A percentile compares a stretch with the other conserved stretches of the same genome.
Conservation (phyloP, 495 filamentous ascomycete genomes). For the Tuber indicum region DNA sequence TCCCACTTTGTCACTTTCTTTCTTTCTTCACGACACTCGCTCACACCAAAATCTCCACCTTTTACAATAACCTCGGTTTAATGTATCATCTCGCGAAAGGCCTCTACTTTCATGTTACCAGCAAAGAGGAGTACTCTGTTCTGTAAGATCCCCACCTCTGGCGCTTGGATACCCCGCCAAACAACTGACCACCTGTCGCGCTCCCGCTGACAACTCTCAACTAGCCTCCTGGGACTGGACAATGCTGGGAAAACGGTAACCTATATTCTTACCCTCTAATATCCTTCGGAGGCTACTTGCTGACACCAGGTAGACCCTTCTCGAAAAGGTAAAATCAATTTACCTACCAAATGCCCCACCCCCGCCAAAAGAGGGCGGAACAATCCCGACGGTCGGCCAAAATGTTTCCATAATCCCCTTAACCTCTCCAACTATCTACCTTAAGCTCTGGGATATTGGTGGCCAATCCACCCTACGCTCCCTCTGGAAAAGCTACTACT, state of each 20-base stretch:
- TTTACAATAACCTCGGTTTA: constrained; percentile 4
- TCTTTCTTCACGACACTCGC: background rate
- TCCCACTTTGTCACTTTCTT: background rate
- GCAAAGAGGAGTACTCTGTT: constrained; percentile 98
- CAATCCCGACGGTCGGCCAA: constrained; percentile 94
- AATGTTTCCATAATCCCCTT: constrained; percentile 86
- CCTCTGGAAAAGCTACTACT: constrained; percentile 94
- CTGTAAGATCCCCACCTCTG: constrained; percentile 46
- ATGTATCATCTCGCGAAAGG: constrained; percentile 99
- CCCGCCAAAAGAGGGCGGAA: constrained; percentile 57
- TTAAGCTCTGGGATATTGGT: constrained; percentile 98
- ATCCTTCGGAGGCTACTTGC: constrained; percentile 1
- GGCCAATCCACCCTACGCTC: constrained; percentile 82
- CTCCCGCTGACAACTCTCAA: background rate
- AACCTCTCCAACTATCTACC: constrained; percentile 81
- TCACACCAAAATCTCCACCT: background rate
- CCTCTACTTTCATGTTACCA: constrained; percentile 85
- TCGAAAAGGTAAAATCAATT: constrained; percentile 86
- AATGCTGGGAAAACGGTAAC: constrained; percentile 84
- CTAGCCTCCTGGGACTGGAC: constrained; percentile 78
- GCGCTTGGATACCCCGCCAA: constrained; percentile 5
- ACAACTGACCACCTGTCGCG: constrained; percentile 18
- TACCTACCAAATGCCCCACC: constrained; percentile 59
- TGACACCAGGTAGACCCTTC: constrained; percentile 57
- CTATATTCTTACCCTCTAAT: background rate